phyloP scores from a whole-genome alignment of 768 basidiomycete genomes.

The Phanerochaete carnosa region DNA sequence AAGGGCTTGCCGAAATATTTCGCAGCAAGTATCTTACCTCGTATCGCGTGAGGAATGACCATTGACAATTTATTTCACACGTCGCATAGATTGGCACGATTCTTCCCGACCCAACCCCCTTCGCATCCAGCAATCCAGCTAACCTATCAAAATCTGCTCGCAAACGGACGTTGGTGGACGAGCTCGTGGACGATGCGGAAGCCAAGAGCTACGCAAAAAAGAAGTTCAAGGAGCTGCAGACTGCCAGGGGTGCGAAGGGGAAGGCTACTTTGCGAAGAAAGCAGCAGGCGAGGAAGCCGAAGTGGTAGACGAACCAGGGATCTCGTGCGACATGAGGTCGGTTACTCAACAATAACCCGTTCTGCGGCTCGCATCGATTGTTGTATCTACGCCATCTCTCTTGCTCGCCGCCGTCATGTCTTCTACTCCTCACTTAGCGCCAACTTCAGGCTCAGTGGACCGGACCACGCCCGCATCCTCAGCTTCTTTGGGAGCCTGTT shows the following conservation, averaged over 20 bases:
- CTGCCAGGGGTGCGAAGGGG: constrained; percentile 63
- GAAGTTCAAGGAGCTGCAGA: constrained; percentile 81
- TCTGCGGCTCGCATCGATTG: neutral
- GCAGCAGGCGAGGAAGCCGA: constrained; percentile 57
- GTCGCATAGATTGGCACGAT: constrained; percentile 71
- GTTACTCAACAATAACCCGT: neutral
- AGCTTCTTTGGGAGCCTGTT: neutral
- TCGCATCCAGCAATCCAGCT: constrained; percentile 64
- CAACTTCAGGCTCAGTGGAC: neutral
- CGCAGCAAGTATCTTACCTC: constrained; percentile 50
- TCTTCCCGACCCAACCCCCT: constrained; percentile 65
- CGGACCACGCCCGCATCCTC: neutral
- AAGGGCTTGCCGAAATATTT: constrained; percentile 87
- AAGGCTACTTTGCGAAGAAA: constrained; percentile 66
- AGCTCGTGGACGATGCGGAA: constrained; percentile 86
- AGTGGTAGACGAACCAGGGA: constrained; percentile 50
- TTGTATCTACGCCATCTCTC: neutral
- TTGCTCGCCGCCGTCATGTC: neutral
- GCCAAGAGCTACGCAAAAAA: constrained; percentile 85
- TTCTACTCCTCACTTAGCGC: neutral
- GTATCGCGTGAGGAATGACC: neutral
- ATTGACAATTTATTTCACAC: neutral
- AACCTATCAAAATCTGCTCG: constrained; percentile 68
- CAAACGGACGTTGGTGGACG: constrained; percentile 84
- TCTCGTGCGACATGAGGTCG: neutral